These are phyloP conservation scores for Curvularia hawaiiensis DNA, from an alignment of 2,329 filamentous ascomycete species.

Conservation along the genomic window DNA sequence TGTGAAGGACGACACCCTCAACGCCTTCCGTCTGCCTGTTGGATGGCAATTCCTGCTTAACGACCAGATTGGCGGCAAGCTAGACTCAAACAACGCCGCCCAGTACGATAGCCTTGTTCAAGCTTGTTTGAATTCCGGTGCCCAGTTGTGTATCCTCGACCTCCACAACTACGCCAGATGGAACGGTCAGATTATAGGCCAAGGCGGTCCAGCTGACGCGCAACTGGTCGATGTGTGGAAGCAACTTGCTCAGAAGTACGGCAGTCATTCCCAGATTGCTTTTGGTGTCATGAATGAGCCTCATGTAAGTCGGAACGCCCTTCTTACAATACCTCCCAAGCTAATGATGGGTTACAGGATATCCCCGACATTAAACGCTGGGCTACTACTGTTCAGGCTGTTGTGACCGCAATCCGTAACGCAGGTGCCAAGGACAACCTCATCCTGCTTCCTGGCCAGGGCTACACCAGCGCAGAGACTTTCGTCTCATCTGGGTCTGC, in stretches of 20 bases:
- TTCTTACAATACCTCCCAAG: conserved; percentile 53
- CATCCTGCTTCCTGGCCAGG: conserved; percentile 68
- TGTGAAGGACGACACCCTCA: conserved; percentile 58
- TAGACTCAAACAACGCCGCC: conserved; percentile 56
- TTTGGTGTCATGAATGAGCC: conserved; percentile 75
- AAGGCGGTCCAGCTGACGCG: conserved; percentile 66
- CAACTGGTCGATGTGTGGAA: conserved; percentile 65
- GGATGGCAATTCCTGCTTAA: conserved; percentile 66
- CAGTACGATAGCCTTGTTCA: conserved; percentile 62
- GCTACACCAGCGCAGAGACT: conserved; percentile 53
- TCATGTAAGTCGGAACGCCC: conserved; percentile 48
- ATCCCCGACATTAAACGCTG: conserved; percentile 46
- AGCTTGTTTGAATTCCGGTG: conserved; percentile 61
- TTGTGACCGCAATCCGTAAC: conserved; percentile 68
- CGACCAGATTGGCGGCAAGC: conserved; percentile 55
- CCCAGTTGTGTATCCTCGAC: conserved; percentile 63
- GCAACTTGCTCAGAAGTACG: conserved; percentile 62
- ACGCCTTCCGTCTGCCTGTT: conserved; percentile 63
- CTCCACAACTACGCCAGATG: conserved; percentile 58
- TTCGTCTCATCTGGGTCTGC: conserved; percentile 37
- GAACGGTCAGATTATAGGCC: conserved; percentile 67
- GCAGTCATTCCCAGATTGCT: conserved; percentile 57
- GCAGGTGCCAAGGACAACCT: conserved; percentile 67
- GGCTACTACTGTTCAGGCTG: conserved; percentile 65
- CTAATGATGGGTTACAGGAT: conserved; percentile 8